phyloP scores from a whole-genome alignment of 495 filamentous ascomycete species.

The Hyphodiscus hymeniophilus region DNA sequence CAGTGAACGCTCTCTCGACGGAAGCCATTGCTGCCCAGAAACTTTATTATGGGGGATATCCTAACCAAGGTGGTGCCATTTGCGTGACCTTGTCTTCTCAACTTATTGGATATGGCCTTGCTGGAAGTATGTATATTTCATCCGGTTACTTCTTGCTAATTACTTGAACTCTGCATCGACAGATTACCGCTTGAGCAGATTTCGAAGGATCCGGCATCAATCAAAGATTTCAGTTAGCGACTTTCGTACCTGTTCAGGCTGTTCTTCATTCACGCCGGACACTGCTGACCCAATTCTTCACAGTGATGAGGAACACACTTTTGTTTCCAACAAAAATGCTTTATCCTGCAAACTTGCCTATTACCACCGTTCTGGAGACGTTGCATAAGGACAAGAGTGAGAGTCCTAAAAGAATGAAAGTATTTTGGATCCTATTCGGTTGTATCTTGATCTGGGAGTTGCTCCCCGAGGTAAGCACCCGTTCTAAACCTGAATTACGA shows the following conservation, averaged over 20 bases:
- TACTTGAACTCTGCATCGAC: no score
- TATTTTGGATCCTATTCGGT: conserved; percentile 34
- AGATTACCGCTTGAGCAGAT: no score
- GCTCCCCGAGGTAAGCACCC: no score
- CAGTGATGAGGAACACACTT: conserved; percentile 41
- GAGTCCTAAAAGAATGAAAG: conserved; percentile 23
- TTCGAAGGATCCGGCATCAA: no score
- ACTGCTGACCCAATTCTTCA: no score
- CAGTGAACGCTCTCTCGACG: conserved; percentile 25
- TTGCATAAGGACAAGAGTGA: conserved; percentile 19
- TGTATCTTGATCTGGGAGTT: conserved; percentile 41
- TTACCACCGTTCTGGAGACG: conserved; percentile 35
- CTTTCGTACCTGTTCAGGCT: no score
- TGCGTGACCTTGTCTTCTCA: conserved; percentile 35
- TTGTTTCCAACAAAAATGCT: conserved; percentile 46
- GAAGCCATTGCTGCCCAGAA: conserved; percentile 34
- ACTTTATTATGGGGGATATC: conserved; percentile 34
- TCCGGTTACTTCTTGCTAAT: no score
- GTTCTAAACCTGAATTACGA: no score
- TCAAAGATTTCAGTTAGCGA: no score
- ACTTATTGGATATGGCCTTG: conserved; percentile 40
- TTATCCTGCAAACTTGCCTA: conserved; percentile 34
- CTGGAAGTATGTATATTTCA: no score
- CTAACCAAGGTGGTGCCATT: conserved; percentile 28
- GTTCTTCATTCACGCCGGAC: no score